These are phyloP conservation scores for Cryphonectria carpinicola DNA, from an alignment of 2,329 filamentous ascomycete genomes.

Conservation along the genomic window DNA sequence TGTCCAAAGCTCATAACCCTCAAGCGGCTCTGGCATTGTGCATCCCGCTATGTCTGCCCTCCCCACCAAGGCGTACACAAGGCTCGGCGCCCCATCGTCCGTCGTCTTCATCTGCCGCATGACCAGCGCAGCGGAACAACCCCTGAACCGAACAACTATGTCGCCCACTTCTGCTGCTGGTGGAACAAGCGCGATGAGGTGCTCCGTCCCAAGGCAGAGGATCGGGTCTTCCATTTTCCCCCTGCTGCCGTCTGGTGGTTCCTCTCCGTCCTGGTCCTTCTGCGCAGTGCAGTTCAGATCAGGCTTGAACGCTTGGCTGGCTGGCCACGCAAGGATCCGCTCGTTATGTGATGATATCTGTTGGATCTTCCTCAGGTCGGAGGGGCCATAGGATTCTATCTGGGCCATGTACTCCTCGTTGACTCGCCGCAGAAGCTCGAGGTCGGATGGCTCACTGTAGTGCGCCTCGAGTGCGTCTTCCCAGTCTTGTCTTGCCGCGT, in stretches of 20 bases:
- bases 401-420: slow-evolving; percentile 2
- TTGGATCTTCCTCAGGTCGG: neutral
- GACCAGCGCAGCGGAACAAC: neutral
- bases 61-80: neutral
- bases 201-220: neutral
- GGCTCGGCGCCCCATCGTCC: neutral
- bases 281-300: neutral
- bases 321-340: neutral
- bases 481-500: neutral
- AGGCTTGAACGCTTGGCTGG: neutral
- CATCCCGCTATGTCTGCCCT: neutral
- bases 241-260: neutral
- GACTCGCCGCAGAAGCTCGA: neutral
- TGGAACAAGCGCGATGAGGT: slow-evolving; percentile 1
- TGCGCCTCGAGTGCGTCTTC: neutral
- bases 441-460: neutral
- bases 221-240: neutral
- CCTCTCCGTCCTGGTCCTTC: neutral
- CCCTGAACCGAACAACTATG: neutral
- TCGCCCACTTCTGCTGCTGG: neutral
- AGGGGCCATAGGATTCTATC: neutral
- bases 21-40: neutral
- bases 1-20: neutral
- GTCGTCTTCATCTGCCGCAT: neutral
- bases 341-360: neutral